A percentile compares a stretch with the other conserved stretches of the same genome.
Evolutionary conservation across 1,284 basidiomycete species (phyloP).

Genomic region (Irpex rosettiformis): DNA sequence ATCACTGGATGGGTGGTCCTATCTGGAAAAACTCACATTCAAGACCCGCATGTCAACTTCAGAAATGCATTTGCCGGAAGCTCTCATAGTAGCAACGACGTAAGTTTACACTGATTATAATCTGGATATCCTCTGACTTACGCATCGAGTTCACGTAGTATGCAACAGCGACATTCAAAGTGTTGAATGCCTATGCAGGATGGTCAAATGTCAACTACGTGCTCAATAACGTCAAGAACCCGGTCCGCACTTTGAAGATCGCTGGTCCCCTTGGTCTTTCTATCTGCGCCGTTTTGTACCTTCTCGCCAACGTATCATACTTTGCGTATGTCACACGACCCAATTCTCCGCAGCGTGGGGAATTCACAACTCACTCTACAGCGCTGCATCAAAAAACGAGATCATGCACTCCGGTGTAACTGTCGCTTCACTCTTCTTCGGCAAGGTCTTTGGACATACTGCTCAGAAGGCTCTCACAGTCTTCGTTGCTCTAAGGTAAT

Average conservation of each 20-base stretch:
- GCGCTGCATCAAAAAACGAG: slow-evolving; percentile 60
- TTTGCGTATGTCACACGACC: slow-evolving; percentile 54
- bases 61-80: slow-evolving; percentile 38
- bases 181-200: slow-evolving; percentile 43
- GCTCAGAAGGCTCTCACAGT: slow-evolving; percentile 61
- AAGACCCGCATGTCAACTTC: slow-evolving; percentile 41
- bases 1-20: slow-evolving; percentile 46
- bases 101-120: slow-evolving; percentile 17
- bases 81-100: slow-evolving; percentile 65
- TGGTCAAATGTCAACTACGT: slow-evolving; percentile 22
- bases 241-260: slow-evolving; percentile 57
- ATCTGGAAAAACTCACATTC: slow-evolving; percentile 37
- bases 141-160: slow-evolving; percentile 33
- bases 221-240: slow-evolving; percentile 59
- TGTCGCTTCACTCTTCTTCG: slow-evolving; percentile 66
- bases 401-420: slow-evolving; percentile 55
- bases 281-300: slow-evolving; percentile 47
- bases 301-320: slow-evolving; percentile 61
- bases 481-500: slow-evolving; percentile 43
- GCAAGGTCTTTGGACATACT: slow-evolving; percentile 58
- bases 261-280: slow-evolving; percentile 59
- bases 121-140: neutral
- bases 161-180: slow-evolving; percentile 52
- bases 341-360: neutral
- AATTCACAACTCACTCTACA: slow-evolving; percentile 2